phyloP scores from a whole-genome alignment of 495 filamentous ascomycete species.

The Hyaloscypha finlandica region DNA sequence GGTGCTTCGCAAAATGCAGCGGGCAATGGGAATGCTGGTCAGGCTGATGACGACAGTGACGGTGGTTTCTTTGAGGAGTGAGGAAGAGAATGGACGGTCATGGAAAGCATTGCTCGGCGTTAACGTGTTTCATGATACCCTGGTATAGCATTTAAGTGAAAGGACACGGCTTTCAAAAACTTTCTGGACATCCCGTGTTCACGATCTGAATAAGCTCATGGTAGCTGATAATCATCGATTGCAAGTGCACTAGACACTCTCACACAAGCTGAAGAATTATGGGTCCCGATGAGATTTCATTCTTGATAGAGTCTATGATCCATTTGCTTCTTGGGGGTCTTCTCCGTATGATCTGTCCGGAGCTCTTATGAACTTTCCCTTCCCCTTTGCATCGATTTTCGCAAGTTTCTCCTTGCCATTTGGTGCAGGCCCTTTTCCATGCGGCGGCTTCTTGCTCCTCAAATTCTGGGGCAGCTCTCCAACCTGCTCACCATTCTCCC shows the following conservation, averaged over 20 bases:
- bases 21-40: not conserved
- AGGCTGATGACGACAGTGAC: conserved; percentile 31
- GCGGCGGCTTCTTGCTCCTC: conserved; percentile 41
- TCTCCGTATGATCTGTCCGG: not conserved
- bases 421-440: conserved; percentile 42
- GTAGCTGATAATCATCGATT: too few species aligned
- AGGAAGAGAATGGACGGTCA: not conserved
- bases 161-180: not conserved
- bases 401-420: not conserved
- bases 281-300: not conserved
- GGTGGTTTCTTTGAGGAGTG: conserved; percentile 33
- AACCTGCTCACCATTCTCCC: conserved; percentile 63
- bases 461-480: conserved; percentile 53
- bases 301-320: not conserved
- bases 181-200: not conserved
- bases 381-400: not conserved
- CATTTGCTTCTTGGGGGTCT: not conserved
- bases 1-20: conserved; percentile 19
- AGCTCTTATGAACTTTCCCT: conserved; percentile 1
- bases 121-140: conserved; percentile 25
- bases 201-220: not conserved
- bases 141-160: not conserved
- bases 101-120: conserved; percentile 1
- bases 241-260: too few species aligned
- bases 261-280: not conserved